Evolutionary conservation across 2,329 filamentous ascomycete genomes (phyloP).

Genomic region (Graphilbum ipis-grandicollis): DNA sequence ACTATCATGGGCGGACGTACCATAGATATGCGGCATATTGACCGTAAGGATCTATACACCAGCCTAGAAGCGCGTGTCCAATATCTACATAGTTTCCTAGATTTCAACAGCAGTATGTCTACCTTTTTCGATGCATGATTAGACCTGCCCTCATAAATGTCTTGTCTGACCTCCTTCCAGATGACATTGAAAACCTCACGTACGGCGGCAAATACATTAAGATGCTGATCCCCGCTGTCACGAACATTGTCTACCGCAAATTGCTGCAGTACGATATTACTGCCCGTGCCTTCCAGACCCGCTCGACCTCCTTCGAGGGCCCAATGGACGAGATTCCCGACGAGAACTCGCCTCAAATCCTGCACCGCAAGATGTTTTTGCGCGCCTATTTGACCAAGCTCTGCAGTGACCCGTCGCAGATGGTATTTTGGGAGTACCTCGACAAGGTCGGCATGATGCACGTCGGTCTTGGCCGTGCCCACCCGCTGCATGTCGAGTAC

Average conservation of each 20-base stretch:
- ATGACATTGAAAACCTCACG: constrained; percentile 54
- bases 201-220: constrained; percentile 61
- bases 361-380: constrained; percentile 61
- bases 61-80: constrained; percentile 50
- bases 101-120: constrained; percentile 49
- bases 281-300: constrained; percentile 53
- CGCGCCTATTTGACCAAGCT: constrained; percentile 60
- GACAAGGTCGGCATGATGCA: constrained; percentile 81
- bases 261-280: constrained; percentile 69
- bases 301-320: constrained; percentile 46
- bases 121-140: not conserved
- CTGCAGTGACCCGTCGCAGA: constrained; percentile 55
- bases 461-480: constrained; percentile 52
- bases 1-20: constrained; percentile 6
- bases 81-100: constrained; percentile 60
- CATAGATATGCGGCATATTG: constrained; percentile 35
- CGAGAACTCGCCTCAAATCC: constrained; percentile 57
- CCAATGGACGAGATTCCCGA: constrained; percentile 44
- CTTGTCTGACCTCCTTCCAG: constrained; percentile 19
- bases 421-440: constrained; percentile 71
- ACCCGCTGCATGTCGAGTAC: constrained; percentile 65
- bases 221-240: constrained; percentile 64
- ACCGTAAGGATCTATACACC: constrained; percentile 55
- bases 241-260: constrained; percentile 75
- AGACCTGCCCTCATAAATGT: not conserved